Base-by-base conservation (phyloP, 257 asterid species). In the Marsdenia floribunda region DNA sequence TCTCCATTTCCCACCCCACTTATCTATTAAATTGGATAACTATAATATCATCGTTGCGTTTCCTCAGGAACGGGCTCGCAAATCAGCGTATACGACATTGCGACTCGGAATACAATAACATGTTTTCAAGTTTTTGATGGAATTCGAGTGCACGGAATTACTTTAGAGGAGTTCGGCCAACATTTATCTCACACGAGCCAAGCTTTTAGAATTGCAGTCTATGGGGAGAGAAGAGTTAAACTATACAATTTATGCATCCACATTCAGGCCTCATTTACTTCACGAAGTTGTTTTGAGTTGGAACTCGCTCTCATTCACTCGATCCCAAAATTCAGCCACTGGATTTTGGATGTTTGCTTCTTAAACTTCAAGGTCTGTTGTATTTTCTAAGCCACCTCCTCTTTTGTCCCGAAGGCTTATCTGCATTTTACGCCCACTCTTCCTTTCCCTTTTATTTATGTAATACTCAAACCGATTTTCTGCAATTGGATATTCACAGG, bases 171-270 rank as follows among this genome's bases (percentile, higher is more conserved):
- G 68, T 80, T 59, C 71, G 79, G 77, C 81, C 40, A 77, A 69
- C 82, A 65, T 53, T 72, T 70, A 54, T 44, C 76, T 22, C 81
- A 52, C 33, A 6, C 86, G 49, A 65, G 68, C 70, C 53, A 73
- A 78, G 52, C 78, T 52, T 87, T 82, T 26, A 89, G 59, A 18
- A 73, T 92, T 82, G 89, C 89, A 64, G 81, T 90, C 54, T 92
- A 78, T 73, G 99, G 99, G 18, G 99, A 94, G 83, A 94, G 87
- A 85, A 92, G 96, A 83, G 95, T 94, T 38, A 94, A 92, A 72
- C 80, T 92, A 44, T 94, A 85, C 86, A 78, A 55, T 65, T 79
- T 94, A 85, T 82, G 73, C 44, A 60, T 91, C 81, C 52, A 72
- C 44, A 60, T 89, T 81, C 52, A 72, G 40, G 64, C 73, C 68